Conservation (phyloP, 352 stramenopile genomes). For the Phytophthora palmivora region DNA sequence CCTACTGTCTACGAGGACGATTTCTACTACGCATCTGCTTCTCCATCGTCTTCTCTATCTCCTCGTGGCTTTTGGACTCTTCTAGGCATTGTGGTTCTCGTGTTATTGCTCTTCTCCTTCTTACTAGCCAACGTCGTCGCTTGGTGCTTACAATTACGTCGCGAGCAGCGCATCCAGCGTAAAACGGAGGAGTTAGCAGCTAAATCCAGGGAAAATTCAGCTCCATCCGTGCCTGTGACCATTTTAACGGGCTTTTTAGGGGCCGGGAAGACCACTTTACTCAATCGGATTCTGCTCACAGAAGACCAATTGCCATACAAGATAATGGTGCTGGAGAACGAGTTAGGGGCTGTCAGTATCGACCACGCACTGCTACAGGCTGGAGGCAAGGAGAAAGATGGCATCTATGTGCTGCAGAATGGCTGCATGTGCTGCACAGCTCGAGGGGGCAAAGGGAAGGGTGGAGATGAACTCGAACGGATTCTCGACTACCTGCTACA, state of each 20-base stretch:
- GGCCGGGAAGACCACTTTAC: slow-evolving; percentile 96
- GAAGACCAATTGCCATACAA: slow-evolving; percentile 88
- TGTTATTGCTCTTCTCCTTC: slow-evolving; percentile 60
- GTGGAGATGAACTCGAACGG: slow-evolving; percentile 89
- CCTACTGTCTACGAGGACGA: slow-evolving; percentile 5
- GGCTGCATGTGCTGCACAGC: slow-evolving; percentile 98
- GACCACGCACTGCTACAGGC: slow-evolving; percentile 64
- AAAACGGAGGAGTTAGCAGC: slow-evolving; percentile 62
- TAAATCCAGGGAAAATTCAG: neutral
- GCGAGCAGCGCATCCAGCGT: slow-evolving; percentile 59
- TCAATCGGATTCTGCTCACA: slow-evolving; percentile 95
- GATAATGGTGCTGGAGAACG: slow-evolving; percentile 96
- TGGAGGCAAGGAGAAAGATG: slow-evolving; percentile 54
- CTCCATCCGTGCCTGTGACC: slow-evolving; percentile 79
- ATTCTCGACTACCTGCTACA: slow-evolving; percentile 91
- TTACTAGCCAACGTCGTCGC: slow-evolving; percentile 69
- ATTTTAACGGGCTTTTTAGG: slow-evolving; percentile 96
- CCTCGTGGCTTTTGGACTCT: slow-evolving; percentile 34
- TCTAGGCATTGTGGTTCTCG: slow-evolving; percentile 36
- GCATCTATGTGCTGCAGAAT: slow-evolving; percentile 98
- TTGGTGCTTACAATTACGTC: slow-evolving; percentile 69
- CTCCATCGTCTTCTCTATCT: slow-evolving; percentile 17
- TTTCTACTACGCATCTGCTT: slow-evolving; percentile 1
- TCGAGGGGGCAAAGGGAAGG: slow-evolving; percentile 80
- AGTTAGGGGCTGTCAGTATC: slow-evolving; percentile 73